Evolutionary conservation across 768 basidiomycete genomes (phyloP).

Genomic region (Termitomyces sp.): DNA sequence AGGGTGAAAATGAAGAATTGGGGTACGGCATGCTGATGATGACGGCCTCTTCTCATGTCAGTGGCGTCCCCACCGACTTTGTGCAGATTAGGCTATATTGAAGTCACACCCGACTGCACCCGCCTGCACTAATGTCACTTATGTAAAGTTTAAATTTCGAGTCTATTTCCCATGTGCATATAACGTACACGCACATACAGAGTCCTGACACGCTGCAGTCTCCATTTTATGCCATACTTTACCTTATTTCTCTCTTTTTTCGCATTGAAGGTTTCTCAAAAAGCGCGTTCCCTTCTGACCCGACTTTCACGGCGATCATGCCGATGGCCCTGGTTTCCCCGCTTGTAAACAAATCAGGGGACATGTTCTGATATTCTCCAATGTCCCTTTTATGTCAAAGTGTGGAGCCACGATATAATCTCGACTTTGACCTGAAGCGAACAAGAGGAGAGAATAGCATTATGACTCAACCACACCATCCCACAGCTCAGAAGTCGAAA

Average conservation of each 20-base stretch:
- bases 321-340: not conserved
- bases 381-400: not conserved
- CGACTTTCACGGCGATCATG: not conserved
- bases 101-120: not conserved
- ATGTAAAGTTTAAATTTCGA: not conserved
- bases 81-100: constrained; percentile 10
- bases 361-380: not conserved
- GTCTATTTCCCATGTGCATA: not conserved
- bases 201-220: not conserved
- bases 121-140: not conserved
- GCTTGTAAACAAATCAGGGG: not conserved
- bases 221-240: not conserved
- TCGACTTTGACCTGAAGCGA: not conserved
- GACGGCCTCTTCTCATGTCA: constrained; percentile 13
- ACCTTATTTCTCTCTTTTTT: not conserved
- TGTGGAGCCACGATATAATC: not conserved
- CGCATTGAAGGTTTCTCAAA: not conserved
- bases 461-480: not conserved
- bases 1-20: not conserved
- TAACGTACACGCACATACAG: not conserved
- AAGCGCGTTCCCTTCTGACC: not conserved
- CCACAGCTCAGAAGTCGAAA: not conserved
- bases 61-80: not conserved
- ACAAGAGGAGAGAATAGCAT: not conserved
- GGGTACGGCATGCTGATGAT: constrained; percentile 3